Evolutionary conservation across 2,329 filamentous ascomycete genomes (phyloP), one percentile per base, ranked within the genome.

Genomic region (Trichoderma simmonsii): DNA sequence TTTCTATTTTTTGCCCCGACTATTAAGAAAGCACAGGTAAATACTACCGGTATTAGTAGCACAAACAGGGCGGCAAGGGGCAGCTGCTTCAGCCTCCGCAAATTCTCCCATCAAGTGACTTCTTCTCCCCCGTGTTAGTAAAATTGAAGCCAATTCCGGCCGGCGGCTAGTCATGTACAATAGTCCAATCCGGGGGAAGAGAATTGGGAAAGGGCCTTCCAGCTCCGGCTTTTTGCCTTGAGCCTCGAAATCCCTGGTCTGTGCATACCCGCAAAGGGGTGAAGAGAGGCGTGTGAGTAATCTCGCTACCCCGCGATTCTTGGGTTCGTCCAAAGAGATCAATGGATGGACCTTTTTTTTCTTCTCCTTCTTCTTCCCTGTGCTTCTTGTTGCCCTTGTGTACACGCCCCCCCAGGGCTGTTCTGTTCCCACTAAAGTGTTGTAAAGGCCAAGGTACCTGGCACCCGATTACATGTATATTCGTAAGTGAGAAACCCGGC

Each of bases 251-350:
- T 12, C 14, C 9, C 11, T 54, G 18, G 43, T 21, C 62, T 65
- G 28, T 21, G 39, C 32, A 34, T 66, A 56, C 63, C 63, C 63
- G 63, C 63, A 34, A 66, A 59, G 54, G 54, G 56, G 39, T 26
- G 34, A 18, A 59, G 8, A 54, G 28, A 39, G 65, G 66, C 66
- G 66, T 69, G 56, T 51, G 28, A 26, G 30, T 36, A 66, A 69
- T 59, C 65, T 69, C 36, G 39, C 70, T 71, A 66, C 70, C 70
- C 70, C 70, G 70, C 72, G 72, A 71, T 73, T 70, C 43, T 32
- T 39, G 48, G 39, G 7, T 43, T 60, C 57, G 28, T 39, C 26
- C 64, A 70, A 70, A 57, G 36, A 28, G 18, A 61, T 15, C 18
- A 43, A 43, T 9, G 39, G 34, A 36, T 36, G 34, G 34, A 7